A percentile compares a stretch with the other conserved stretches of the same genome.
phyloP scores from a whole-genome alignment of 257 asterid species.

The Solanum paucissectum region DNA sequence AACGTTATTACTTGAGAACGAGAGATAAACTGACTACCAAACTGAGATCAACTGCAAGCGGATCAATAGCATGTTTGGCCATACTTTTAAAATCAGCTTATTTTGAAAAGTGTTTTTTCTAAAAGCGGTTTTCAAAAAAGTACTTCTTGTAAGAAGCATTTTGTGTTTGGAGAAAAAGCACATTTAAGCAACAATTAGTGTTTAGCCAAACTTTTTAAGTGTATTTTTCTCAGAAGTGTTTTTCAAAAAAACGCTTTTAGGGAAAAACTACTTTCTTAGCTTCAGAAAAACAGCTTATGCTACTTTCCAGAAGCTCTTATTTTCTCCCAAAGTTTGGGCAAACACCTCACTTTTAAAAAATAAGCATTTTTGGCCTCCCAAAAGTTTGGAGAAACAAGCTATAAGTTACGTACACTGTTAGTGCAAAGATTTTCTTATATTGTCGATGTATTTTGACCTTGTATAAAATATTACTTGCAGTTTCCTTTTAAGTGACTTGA shows the following conservation, averaged over 20 bases:
- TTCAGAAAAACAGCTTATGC: too few species aligned
- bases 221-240: too few species aligned
- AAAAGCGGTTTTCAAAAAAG: background rate
- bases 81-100: background rate
- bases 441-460: background rate
- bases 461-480: background rate
- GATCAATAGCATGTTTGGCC: background rate
- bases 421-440: background rate
- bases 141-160: background rate
- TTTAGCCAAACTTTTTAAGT: background rate
- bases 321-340: too few species aligned
- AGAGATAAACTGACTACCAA: background rate
- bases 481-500: background rate
- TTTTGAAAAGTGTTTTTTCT: background rate
- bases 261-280: too few species aligned
- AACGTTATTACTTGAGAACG: background rate
- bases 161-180: background rate
- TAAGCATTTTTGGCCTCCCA: too few species aligned
- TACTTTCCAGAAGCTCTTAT: too few species aligned
- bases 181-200: background rate
- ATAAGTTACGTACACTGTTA: background rate
- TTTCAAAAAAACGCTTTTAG: too few species aligned
- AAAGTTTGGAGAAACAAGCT: background rate
- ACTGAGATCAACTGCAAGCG: background rate
- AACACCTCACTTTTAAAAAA: too few species aligned